Conservation (phyloP, 176 grass and related monocot species). For the Musa beccarii region DNA sequence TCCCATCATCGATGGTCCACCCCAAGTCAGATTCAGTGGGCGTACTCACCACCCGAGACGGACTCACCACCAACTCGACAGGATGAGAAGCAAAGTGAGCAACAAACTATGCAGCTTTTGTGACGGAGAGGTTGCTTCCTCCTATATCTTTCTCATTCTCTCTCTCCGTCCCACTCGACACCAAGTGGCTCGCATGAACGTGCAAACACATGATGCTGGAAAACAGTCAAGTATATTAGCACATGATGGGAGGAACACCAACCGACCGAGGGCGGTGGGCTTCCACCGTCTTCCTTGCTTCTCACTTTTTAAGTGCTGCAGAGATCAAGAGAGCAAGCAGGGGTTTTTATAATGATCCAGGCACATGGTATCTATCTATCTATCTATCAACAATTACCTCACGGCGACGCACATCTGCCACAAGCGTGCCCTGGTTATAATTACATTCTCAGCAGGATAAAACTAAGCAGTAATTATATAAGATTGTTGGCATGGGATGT, state of each 20-base stretch:
- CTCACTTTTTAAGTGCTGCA: background rate
- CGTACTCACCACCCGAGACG: background rate
- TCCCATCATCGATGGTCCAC: no score
- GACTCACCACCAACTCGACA: background rate
- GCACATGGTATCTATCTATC: background rate
- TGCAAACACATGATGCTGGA: no score
- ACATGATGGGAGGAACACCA: background rate
- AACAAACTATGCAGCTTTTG: background rate
- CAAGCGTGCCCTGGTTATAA: background rate
- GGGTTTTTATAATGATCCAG: background rate
- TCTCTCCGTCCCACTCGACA: no score
- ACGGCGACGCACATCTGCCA: background rate
- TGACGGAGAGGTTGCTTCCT: no score
- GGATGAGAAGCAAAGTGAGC: background rate
- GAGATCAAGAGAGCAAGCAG: background rate
- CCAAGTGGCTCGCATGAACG: no score
- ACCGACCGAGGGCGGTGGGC: background rate
- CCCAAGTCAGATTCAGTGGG: no score
- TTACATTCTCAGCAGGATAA: background rate
- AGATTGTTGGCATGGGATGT: no score
- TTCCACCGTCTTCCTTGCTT: background rate
- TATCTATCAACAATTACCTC: no score
- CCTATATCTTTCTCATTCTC: no score
- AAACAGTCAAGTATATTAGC: background rate
- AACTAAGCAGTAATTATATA: no score